Conservation (phyloP, 495 filamentous ascomycete species). For the Hypoxylon subgilvum region DNA sequence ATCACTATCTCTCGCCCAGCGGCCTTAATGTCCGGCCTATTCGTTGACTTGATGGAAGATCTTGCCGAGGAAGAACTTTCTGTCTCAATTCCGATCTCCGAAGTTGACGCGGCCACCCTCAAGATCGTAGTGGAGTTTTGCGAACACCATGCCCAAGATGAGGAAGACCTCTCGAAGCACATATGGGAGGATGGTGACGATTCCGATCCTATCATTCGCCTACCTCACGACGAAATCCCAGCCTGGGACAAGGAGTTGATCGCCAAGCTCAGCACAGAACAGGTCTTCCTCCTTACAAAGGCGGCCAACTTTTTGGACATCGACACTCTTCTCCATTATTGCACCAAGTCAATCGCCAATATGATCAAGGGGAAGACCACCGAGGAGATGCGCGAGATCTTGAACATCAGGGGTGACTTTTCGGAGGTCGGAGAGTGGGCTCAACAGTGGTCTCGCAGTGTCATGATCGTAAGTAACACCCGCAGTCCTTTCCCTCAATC, state of each 20-base stretch:
- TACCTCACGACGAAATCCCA: not conserved
- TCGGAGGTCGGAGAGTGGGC: constrained; percentile 75
- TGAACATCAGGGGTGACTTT: constrained; percentile 78
- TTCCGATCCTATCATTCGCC: not conserved
- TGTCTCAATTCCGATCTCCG: not conserved
- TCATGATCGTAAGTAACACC: no score
- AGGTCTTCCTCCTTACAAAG: constrained; percentile 35
- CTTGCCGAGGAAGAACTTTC: constrained; percentile 4
- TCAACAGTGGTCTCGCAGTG: no score
- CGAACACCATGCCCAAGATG: not conserved
- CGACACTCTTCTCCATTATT: constrained; percentile 69
- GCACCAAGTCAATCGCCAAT: constrained; percentile 73
- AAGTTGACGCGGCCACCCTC: not conserved
- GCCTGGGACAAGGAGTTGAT: not conserved
- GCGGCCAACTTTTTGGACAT: constrained; percentile 78
- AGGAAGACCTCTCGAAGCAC: not conserved
- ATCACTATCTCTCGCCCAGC: constrained; percentile 4
- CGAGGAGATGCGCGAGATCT: constrained; percentile 77
- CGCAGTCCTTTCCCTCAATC: no score
- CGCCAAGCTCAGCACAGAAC: not conserved
- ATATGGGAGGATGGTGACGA: not conserved
- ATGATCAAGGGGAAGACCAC: constrained; percentile 78
- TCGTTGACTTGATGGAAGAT: constrained; percentile 8
- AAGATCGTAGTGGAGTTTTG: not conserved
- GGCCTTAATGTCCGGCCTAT: not conserved